A percentile compares a stretch with the other conserved stretches of the same genome.
phyloP scores from a whole-genome alignment of 108 stramenopile genomes.

The Cylindrotheca fusiformis region DNA sequence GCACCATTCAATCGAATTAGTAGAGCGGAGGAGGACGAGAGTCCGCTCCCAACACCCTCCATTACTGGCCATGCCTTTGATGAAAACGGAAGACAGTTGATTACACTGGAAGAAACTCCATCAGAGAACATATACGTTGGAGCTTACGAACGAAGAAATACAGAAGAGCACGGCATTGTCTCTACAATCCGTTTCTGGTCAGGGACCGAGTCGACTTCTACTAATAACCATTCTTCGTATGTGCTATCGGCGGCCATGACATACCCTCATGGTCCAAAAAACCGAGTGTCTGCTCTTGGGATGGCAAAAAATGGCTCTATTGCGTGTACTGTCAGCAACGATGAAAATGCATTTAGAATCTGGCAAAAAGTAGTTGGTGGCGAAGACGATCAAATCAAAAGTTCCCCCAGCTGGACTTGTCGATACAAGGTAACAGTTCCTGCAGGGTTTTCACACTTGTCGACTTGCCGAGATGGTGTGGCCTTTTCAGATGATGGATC shows the following conservation, averaged over 20 bases:
- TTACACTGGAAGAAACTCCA: conserved; percentile 65
- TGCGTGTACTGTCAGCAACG: conserved; percentile 75
- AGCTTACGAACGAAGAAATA: conserved; percentile 6
- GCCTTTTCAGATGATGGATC: conserved; percentile 75
- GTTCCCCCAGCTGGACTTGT: conserved; percentile 57
- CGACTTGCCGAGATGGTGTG: conserved; percentile 28
- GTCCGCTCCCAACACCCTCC: conserved; percentile 57
- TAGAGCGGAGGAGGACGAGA: conserved; percentile 45
- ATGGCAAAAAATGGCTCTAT: conserved; percentile 45
- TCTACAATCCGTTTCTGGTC: conserved; percentile 74
- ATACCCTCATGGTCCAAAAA: conserved; percentile 67
- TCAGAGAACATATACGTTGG: conserved; percentile 71
- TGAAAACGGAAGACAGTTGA: conserved; percentile 48
- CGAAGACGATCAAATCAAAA: background rate
- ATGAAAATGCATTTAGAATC: conserved; percentile 77
- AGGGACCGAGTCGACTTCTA: conserved; percentile 11
- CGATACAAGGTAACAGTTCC: conserved; percentile 70
- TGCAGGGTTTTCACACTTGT: conserved; percentile 62
- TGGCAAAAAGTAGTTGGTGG: conserved; percentile 36
- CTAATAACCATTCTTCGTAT: conserved; percentile 23
- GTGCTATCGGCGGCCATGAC: conserved; percentile 57
- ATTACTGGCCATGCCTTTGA: conserved; percentile 56
- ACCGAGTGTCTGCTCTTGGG: conserved; percentile 54
- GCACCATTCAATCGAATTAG: conserved; percentile 78
- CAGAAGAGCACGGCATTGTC: conserved; percentile 41